Evolutionary conservation across 2,329 filamentous ascomycete genomes (phyloP), one percentile per base, ranked within the genome.

Genomic region (Plectosphaerella sp.): DNA sequence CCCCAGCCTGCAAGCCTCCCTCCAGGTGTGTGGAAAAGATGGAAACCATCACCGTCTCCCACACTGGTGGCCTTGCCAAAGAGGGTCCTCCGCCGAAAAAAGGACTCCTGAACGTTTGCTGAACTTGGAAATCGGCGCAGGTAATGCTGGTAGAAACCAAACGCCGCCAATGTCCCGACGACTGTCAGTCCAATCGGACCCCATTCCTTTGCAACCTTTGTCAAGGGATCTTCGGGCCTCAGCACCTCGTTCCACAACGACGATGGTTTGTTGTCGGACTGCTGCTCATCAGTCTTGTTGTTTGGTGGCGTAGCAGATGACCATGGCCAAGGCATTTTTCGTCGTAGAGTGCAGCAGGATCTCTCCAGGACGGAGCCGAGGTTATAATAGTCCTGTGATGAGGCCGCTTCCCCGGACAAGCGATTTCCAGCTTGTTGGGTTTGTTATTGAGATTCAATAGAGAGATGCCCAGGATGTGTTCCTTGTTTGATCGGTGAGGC

Each of bases 11-110:
- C 80, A 49, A 92, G 69, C 58, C 85, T 80, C 11, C 94, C 94
- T n/a, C 93, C 93, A 0, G 94, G 94, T 0, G 91, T 97, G 68
- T 99, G 94, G 67, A 88, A 99, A 47, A 99, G 69, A 60, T 94
- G 88, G 68, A 99, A 97, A 66, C 93, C 93, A 70, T 99, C 94
- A 4, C 91, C 95, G 77, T 99, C 94, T 42, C 95, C 94, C 22
- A 99, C 94, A 60, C 89, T 91, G 12, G 93, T 97, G 42, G 97
- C 94, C 56, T 81, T 82, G 14, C 94, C 94, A 61, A 93, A 88
- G 42, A 99, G 65, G 59, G 83, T 92, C 60, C 89, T 80, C 55
- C 77, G 84, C 45, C 89, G 83, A 65, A 93, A 93, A 64, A 86
- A 87, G 11, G 77, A 74, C 2, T 90, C 88, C 47, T 84, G 83